phyloP scores from a whole-genome alignment of 345 rosid species.

The Rubroshorea leprosula region DNA sequence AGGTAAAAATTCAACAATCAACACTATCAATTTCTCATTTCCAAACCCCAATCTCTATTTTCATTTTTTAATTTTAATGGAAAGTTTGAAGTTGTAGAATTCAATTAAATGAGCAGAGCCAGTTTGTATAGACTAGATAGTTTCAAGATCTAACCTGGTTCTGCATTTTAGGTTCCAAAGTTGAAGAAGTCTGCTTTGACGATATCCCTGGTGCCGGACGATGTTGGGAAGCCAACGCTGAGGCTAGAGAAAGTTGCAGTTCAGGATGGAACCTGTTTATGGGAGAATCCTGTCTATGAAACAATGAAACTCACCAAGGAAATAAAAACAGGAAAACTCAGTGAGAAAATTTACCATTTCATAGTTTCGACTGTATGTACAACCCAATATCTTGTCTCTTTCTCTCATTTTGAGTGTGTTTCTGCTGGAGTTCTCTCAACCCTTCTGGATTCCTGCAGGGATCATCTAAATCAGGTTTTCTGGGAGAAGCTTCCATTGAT shows the following conservation, averaged over 20 bases:
- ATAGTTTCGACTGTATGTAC: conserved; percentile 63
- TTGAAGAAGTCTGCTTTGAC: conserved; percentile 74
- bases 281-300: conserved; percentile 82
- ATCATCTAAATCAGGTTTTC: conserved; percentile 68
- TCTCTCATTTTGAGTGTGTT: conserved; percentile 4
- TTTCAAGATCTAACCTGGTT: conserved; percentile 21
- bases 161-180: conserved; percentile 57
- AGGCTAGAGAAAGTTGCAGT: conserved; percentile 65
- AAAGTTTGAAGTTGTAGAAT: not conserved
- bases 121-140: not conserved
- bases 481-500: conserved; percentile 92
- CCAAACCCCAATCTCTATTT: no score
- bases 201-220: conserved; percentile 87
- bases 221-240: conserved; percentile 79
- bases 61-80: not conserved
- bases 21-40: not conserved
- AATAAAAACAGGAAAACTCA: conserved; percentile 61
- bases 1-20: conserved; percentile 42
- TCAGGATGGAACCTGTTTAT: conserved; percentile 70
- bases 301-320: conserved; percentile 63
- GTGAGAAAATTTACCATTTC: conserved; percentile 82
- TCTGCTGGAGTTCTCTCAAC: conserved; percentile 3
- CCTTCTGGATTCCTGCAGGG: conserved; percentile 46
- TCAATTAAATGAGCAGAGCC: not conserved
- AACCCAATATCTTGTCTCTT: not conserved